phyloP scores from a whole-genome alignment of 2,329 filamentous ascomycete genomes.

The Xylariaceae sp. region DNA sequence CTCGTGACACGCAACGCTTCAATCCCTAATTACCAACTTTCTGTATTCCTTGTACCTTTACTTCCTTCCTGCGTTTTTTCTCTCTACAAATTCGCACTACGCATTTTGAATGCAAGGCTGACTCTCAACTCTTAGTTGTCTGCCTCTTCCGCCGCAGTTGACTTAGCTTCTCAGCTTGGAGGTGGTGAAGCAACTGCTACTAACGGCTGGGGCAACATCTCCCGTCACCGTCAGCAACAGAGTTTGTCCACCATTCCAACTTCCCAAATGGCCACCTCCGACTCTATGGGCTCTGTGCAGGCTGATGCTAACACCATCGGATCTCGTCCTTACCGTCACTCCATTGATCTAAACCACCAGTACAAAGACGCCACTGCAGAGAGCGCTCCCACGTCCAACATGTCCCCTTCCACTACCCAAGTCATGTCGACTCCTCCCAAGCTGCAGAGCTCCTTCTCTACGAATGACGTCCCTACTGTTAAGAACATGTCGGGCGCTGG shows the following conservation, averaged over 20 bases:
- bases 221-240: slow-evolving; percentile 71
- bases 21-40: too few species aligned
- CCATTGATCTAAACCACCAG: slow-evolving; percentile 58
- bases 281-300: slow-evolving; percentile 46
- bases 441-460: slow-evolving; percentile 86
- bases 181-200: slow-evolving; percentile 55
- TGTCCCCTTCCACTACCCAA: slow-evolving; percentile 56
- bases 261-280: slow-evolving; percentile 45
- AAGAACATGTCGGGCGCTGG: slow-evolving; percentile 60
- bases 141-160: slow-evolving; percentile 79
- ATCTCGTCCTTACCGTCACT: slow-evolving; percentile 60
- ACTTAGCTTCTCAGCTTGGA: slow-evolving; percentile 74
- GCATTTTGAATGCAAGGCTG: slow-evolving; percentile 40
- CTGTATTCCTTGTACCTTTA: background rate
- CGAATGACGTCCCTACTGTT: slow-evolving; percentile 85
- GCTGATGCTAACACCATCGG: slow-evolving; percentile 54
- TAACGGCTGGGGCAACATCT: slow-evolving; percentile 67
- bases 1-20: too few species aligned
- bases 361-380: slow-evolving; percentile 50
- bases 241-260: slow-evolving; percentile 57
- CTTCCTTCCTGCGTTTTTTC: slow-evolving; percentile 16
- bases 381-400: slow-evolving; percentile 43
- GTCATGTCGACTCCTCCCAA: slow-evolving; percentile 70
- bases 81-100: slow-evolving; percentile 7
- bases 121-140: slow-evolving; percentile 66